Conservation (phyloP, 306 rosid genomes). For the Gastrolobium bilobum region DNA sequence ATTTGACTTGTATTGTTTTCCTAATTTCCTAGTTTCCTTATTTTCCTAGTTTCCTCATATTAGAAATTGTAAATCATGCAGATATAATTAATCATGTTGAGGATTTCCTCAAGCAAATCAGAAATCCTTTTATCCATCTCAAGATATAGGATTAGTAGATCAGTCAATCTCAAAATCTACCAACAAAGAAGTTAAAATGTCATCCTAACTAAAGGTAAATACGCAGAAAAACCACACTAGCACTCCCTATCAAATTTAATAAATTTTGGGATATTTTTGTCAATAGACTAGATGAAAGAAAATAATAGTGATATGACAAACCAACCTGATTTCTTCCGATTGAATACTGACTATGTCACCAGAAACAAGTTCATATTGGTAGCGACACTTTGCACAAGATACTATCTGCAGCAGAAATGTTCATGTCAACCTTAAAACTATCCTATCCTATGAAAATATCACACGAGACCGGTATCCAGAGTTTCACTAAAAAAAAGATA, state of each 20-base stretch:
- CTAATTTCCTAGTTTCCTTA: too few relatives aligned
- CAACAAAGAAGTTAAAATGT: neutral
- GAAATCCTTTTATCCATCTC: too few relatives aligned
- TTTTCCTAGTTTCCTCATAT: too few relatives aligned
- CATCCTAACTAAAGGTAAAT: constrained; percentile 6
- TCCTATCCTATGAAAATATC: constrained; percentile 8
- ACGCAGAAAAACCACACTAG: neutral
- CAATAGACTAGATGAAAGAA: constrained; percentile 18
- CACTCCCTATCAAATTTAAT: constrained; percentile 11
- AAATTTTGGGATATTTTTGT: constrained; percentile 3
- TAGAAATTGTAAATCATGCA: too few relatives aligned
- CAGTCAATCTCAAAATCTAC: constrained; percentile 38
- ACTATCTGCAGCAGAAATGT: constrained; percentile 73
- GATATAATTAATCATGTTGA: too few relatives aligned
- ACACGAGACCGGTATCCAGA: constrained; percentile 11
- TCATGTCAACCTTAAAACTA: constrained; percentile 17
- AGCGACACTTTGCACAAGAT: constrained; percentile 93
- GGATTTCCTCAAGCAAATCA: too few relatives aligned
- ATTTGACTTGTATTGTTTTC: too few relatives aligned
- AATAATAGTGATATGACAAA: constrained; percentile 42
- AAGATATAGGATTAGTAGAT: constrained; percentile 5
- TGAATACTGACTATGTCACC: constrained; percentile 79
- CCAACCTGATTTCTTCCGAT: constrained; percentile 98
- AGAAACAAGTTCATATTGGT: constrained; percentile 90
- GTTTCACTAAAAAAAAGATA: neutral